A percentile compares a stretch with the other conserved stretches of the same genome.
Conservation (phyloP, 441 rosid genomes). For the Flueggea neowawraea region DNA sequence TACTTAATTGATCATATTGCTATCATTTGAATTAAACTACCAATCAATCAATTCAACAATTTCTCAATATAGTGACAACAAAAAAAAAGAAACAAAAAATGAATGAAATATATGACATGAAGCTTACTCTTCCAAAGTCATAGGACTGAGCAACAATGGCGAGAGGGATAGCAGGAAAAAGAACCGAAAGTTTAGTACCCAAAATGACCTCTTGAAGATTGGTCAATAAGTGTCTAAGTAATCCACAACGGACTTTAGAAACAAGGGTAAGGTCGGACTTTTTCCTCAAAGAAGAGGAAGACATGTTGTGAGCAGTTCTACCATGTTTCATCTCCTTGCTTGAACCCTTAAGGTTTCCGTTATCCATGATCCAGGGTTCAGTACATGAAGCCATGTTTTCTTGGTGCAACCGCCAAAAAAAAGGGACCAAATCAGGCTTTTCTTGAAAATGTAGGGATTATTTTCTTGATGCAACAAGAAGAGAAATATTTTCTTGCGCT, state of each 20-base stretch:
- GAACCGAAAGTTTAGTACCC: constrained; percentile 73
- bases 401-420: neutral
- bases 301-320: constrained; percentile 70
- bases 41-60: no score
- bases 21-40: no score
- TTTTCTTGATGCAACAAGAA: no score
- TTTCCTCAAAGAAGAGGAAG: constrained; percentile 70
- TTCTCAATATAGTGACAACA: no score
- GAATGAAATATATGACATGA: no score
- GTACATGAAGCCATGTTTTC: neutral
- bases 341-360: constrained; percentile 32
- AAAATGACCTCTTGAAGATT: constrained; percentile 83
- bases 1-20: no score
- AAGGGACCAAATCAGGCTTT: no score
- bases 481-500: no score
- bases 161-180: constrained; percentile 71
- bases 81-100: no score
- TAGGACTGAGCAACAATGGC: constrained; percentile 53
- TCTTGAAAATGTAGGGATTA: no score
- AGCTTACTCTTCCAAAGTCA: constrained; percentile 50
- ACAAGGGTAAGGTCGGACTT: constrained; percentile 74
- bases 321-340: constrained; percentile 41
- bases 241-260: constrained; percentile 42
- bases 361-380: constrained; percentile 39
- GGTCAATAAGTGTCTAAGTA: constrained; percentile 37